Evolutionary conservation across 345 rosid species (phyloP), one percentile per base, ranked within the genome.

Genomic region (Brassica carinata): DNA sequence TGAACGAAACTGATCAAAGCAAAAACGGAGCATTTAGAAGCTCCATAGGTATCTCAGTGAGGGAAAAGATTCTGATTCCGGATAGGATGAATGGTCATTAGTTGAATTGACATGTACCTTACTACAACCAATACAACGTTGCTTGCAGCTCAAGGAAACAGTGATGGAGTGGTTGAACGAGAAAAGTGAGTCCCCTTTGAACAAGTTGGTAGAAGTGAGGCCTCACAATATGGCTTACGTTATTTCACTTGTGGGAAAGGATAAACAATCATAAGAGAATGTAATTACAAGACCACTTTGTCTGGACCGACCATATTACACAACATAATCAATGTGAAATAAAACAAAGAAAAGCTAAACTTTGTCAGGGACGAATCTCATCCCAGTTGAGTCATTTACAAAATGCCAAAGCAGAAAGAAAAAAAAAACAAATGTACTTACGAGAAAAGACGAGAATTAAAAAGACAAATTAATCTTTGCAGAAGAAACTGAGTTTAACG

Each of bases 331-430:
- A 79, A 67, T 61, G 58, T 57, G 8, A 13, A 68, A 73, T n/a
- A 73, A 48, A 33, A n/a, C 14, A 69, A 31, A 10, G 61, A 67
- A 75, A n/a, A 48, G 27, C 71, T 71, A 48, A 48, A 69, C 64
- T 64, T n/a, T 59, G 74, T 43, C 8, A 33, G 43, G 82, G 78
- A 73, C 64, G 40, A 73, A 63, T 74, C 55, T 63, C 66, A 61
- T 80, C 78, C 82, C 82, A 59, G 23, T n/a, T 65, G 66, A 69
- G 71, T 80, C 79, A 80, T 80, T 80, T 74, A 80, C 83, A 80
- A 51, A 33, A 69, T 80, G 75, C 71, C 34, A 73, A 74, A 69
- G 79, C 71, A 68, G 66, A 2, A 64, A 34, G 3, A 8, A 33
- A 55, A 53, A n/a, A 0, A 55, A 55, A 51, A 31, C 3, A 74